Conservation (phyloP, 805 yeast species). For the Metschnikowia peoriensis region DNA sequence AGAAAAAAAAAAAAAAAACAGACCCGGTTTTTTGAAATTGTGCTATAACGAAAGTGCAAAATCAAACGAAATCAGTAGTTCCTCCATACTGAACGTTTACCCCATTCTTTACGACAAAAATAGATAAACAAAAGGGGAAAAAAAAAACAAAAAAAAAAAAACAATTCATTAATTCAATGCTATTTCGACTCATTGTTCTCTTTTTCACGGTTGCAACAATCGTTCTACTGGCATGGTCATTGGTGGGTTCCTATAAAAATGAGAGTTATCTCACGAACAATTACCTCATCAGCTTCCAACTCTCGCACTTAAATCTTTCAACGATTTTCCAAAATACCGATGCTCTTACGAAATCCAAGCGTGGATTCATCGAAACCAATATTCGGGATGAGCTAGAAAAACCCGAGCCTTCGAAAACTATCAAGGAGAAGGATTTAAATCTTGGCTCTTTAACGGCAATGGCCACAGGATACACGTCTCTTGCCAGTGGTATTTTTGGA, state of each 20-base stretch:
- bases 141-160: too few species aligned
- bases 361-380: not conserved
- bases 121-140: not conserved
- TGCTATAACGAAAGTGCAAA: too few species aligned
- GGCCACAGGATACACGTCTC: conserved; percentile 7
- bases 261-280: conserved; percentile 32
- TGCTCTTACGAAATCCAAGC: not conserved
- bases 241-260: conserved; percentile 39
- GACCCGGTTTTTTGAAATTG: too few species aligned
- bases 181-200: conserved; percentile 33
- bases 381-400: not conserved
- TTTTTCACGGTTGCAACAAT: conserved; percentile 32
- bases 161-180: conserved; percentile 10
- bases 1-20: too few species aligned
- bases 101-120: too few species aligned
- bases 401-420: conserved; percentile 6
- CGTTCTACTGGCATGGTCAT: conserved; percentile 34
- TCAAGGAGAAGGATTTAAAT: conserved; percentile 1
- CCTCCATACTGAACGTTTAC: too few species aligned
- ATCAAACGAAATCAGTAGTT: too few species aligned
- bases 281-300: conserved; percentile 37
- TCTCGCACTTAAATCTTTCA: conserved; percentile 32
- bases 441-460: conserved; percentile 4
- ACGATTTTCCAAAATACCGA: conserved; percentile 23
- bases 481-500: not conserved